Conservation (phyloP, 1,139 yeast genomes). For the Meyerozyma smithsonii region DNA sequence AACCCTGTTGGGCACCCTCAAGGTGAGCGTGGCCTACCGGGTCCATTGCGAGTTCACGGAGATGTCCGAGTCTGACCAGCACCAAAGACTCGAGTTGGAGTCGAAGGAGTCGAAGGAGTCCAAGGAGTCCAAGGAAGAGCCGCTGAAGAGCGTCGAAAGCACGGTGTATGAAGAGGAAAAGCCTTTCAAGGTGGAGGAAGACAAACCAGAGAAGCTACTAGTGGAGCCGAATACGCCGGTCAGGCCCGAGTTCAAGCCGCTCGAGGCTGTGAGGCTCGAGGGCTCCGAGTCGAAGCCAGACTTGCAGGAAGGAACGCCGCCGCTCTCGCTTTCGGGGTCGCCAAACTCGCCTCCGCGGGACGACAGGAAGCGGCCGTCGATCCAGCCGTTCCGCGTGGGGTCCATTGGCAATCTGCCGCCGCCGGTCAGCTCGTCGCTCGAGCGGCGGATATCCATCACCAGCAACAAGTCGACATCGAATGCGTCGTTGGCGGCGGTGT, state of each 20-base stretch:
- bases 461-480: slow-evolving; percentile 50
- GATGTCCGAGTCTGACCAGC: background rate
- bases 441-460: slow-evolving; percentile 40
- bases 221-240: background rate
- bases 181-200: background rate
- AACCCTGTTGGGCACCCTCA: slow-evolving; percentile 70
- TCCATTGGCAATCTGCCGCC: slow-evolving; percentile 52
- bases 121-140: background rate
- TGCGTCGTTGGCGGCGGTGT: slow-evolving; percentile 50
- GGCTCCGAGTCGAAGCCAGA: background rate
- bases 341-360: slow-evolving; percentile 3
- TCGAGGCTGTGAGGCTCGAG: slow-evolving; percentile 1
- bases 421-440: slow-evolving; percentile 29
- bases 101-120: background rate
- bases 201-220: background rate
- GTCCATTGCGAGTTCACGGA: slow-evolving; percentile 57
- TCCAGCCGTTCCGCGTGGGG: slow-evolving; percentile 61
- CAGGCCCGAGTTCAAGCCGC: background rate
- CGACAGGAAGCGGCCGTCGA: slow-evolving; percentile 23
- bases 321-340: background rate
- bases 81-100: background rate
- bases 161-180: background rate
- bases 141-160: background rate
- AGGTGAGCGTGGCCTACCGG: slow-evolving; percentile 76
- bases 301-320: background rate